Conservation (phyloP, 139 green algal genomes). For the Eudorina sp. region DNA sequence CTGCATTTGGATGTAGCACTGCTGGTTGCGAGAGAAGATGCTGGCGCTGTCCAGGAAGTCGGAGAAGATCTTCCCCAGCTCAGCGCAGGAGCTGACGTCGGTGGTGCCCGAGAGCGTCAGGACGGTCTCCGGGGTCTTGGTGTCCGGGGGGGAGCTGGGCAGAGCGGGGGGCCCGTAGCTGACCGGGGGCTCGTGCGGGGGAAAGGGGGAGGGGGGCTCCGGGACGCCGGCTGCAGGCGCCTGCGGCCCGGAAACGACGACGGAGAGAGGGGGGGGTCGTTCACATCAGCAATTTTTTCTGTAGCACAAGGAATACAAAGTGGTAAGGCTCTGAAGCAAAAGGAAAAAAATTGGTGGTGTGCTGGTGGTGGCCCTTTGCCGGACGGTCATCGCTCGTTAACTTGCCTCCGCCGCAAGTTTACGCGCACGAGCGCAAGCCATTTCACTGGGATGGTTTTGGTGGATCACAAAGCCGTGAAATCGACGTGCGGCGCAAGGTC, state of each 20-base stretch:
- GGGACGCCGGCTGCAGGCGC: not conserved
- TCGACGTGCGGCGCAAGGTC: too few species aligned
- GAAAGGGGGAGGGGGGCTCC: not conserved
- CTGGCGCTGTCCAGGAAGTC: not conserved
- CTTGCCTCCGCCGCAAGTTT: too few species aligned
- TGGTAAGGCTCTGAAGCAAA: too few species aligned
- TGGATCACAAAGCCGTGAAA: too few species aligned
- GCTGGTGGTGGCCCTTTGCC: too few species aligned
- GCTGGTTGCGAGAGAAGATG: conserved; percentile 38
- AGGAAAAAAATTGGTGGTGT: too few species aligned
- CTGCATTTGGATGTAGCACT: conserved; percentile 3
- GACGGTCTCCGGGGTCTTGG: conserved; percentile 9
- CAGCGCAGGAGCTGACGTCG: not conserved
- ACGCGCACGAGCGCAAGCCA: too few species aligned
- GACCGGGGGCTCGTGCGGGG: not conserved
- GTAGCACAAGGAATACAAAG: too few species aligned
- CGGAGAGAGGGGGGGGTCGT: too few species aligned
- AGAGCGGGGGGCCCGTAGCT: not conserved
- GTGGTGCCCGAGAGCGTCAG: conserved; percentile 10
- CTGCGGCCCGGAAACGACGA: not conserved
- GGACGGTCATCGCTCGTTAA: too few species aligned
- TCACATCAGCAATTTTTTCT: too few species aligned
- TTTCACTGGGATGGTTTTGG: too few species aligned
- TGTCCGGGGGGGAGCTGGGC: not conserved
- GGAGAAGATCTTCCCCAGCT: not conserved